Conservation (phyloP, 1,139 yeast genomes). For the Arxiozyma telluris region DNA sequence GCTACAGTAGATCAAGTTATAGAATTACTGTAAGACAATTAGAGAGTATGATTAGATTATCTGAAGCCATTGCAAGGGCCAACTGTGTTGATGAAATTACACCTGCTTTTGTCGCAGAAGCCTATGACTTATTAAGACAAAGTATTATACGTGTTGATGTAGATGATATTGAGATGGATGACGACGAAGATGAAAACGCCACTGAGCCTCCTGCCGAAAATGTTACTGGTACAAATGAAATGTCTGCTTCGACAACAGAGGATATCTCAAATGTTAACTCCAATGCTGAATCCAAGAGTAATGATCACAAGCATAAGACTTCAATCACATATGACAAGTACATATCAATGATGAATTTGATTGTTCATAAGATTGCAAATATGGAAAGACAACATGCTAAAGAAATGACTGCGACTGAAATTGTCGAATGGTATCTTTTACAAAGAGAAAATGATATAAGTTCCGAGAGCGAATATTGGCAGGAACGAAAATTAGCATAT, state of each 20-base stretch:
- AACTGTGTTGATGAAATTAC: slow-evolving; percentile 88
- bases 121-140: slow-evolving; percentile 80
- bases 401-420: slow-evolving; percentile 62
- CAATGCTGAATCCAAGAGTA: neutral
- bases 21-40: slow-evolving; percentile 95
- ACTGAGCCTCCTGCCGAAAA: slow-evolving; percentile 10
- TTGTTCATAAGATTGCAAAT: slow-evolving; percentile 64
- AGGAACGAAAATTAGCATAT: slow-evolving; percentile 60
- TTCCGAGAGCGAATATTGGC: slow-evolving; percentile 62
- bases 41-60: slow-evolving; percentile 85
- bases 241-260: slow-evolving; percentile 6
- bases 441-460: slow-evolving; percentile 65
- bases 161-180: slow-evolving; percentile 79
- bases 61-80: slow-evolving; percentile 96
- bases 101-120: slow-evolving; percentile 85
- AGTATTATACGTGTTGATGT: slow-evolving; percentile 90
- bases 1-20: slow-evolving; percentile 66
- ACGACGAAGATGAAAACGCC: slow-evolving; percentile 44
- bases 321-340: slow-evolving; percentile 80
- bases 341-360: slow-evolving; percentile 69
- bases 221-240: slow-evolving; percentile 9
- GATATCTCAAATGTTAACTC: neutral
- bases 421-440: slow-evolving; percentile 73
- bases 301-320: slow-evolving; percentile 30
- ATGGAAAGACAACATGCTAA: slow-evolving; percentile 39